Evolutionary conservation across 495 filamentous ascomycete species (phyloP).

Genomic region (Filosporella fistucella): DNA sequence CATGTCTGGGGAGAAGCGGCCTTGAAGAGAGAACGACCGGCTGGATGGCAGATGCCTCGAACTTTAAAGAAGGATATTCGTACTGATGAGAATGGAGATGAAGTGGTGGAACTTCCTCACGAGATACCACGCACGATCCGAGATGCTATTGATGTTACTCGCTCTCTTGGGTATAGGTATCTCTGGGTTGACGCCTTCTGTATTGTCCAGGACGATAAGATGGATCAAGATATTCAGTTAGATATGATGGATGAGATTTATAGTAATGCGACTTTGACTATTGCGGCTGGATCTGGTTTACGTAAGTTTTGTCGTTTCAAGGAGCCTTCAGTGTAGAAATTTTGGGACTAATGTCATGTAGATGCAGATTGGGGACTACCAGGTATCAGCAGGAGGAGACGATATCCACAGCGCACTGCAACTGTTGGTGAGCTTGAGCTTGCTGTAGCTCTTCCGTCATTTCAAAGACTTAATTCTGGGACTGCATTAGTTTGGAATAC

Average conservation of each 20-base stretch:
- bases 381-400: not conserved
- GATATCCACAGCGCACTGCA: not conserved
- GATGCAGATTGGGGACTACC: slow-evolving; percentile 6
- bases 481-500: slow-evolving; percentile 4
- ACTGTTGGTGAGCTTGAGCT: not conserved
- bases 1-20: slow-evolving; percentile 8
- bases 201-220: slow-evolving; percentile 6
- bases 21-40: not conserved
- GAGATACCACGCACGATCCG: slow-evolving; percentile 16
- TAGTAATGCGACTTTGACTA: slow-evolving; percentile 19
- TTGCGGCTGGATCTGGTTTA: slow-evolving; percentile 28
- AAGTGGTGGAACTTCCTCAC: not conserved
- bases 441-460: not conserved
- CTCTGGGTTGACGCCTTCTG: slow-evolving; percentile 24
- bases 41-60: slow-evolving; percentile 2
- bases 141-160: slow-evolving; percentile 24
- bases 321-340: not conserved
- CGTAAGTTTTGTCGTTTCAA: slow-evolving; percentile 1
- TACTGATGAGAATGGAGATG: not conserved
- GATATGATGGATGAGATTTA: slow-evolving; percentile 30
- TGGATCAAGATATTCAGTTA: slow-evolving; percentile 23
- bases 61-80: not conserved
- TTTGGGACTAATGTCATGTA: not conserved
- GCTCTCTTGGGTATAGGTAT: slow-evolving; percentile 22
- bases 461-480: not conserved